Conservation (phyloP, 2,329 filamentous ascomycete species). For the Cercospora janseana region DNA sequence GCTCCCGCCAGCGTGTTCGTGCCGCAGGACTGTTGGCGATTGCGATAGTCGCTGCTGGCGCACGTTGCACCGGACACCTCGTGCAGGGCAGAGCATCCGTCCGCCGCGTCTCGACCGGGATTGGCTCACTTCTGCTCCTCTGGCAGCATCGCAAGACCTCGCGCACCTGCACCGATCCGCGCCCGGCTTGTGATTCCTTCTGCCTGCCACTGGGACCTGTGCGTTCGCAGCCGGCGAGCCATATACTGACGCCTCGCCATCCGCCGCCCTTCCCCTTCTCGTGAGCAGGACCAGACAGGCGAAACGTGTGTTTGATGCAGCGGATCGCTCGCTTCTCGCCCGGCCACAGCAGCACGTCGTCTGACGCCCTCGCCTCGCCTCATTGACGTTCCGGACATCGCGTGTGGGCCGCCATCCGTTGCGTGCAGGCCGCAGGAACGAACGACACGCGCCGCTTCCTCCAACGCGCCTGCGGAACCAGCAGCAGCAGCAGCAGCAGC, state of each 20-base stretch:
- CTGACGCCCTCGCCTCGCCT: neutral
- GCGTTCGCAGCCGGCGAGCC: too few relatives aligned
- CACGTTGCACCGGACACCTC: constrained; percentile 4
- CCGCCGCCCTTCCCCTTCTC: too few relatives aligned
- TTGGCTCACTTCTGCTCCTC: constrained; percentile 8
- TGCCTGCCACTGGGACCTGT: neutral
- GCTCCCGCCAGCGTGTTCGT: constrained; percentile 2
- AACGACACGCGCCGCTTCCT: neutral
- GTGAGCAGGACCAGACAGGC: too few relatives aligned
- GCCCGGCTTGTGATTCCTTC: constrained; percentile 6
- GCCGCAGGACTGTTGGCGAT: constrained; percentile 3
- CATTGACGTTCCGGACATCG: neutral
- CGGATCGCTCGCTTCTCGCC: too few relatives aligned
- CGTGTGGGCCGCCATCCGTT: neutral
- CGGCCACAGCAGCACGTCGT: too few relatives aligned
- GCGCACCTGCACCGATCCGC: constrained; percentile 1
- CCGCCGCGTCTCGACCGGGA: constrained; percentile 2
- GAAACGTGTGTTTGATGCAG: too few relatives aligned
- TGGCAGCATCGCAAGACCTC: neutral
- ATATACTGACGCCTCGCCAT: too few relatives aligned
- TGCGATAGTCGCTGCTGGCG: constrained; percentile 5
- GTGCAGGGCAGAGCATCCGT: neutral
- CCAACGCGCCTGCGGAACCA: neutral
- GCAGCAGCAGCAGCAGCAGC: too few relatives aligned
- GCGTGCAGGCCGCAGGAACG: constrained; percentile 2